These are phyloP conservation scores for Tulasnella sp. DNA, from an alignment of 768 basidiomycete genomes.

Conservation along the genomic window DNA sequence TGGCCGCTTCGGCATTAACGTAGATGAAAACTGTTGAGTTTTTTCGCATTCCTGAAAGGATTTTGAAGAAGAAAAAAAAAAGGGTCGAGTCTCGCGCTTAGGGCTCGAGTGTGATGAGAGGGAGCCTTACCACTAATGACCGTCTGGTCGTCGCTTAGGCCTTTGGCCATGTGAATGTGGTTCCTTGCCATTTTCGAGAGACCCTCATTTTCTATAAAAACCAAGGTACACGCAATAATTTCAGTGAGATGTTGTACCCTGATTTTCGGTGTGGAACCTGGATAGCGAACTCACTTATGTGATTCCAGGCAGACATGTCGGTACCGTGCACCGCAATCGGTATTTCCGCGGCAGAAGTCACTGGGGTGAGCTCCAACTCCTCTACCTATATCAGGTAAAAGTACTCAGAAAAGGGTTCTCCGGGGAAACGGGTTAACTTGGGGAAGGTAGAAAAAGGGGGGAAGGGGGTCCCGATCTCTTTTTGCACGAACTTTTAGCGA, in stretches of 20 bases:
- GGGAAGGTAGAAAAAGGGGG: too few species aligned
- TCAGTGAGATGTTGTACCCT: background rate
- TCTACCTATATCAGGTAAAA: conserved; percentile 48
- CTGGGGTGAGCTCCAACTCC: conserved; percentile 60
- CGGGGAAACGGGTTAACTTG: background rate
- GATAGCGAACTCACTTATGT: conserved; percentile 50
- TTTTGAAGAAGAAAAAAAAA: too few species aligned
- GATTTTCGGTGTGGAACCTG: background rate
- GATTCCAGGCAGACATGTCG: conserved; percentile 59
- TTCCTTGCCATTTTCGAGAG: conserved; percentile 82
- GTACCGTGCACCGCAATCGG: conserved; percentile 86
- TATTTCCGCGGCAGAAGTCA: conserved; percentile 56
- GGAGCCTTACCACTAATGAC: conserved; percentile 66
- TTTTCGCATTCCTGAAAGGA: conserved; percentile 66
- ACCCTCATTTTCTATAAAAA: conserved; percentile 56
- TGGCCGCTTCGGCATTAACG: conserved; percentile 66
- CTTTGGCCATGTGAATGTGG: conserved; percentile 90
- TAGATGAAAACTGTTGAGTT: conserved; percentile 77
- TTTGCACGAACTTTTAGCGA: conserved; percentile 58
- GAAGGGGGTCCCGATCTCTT: too few species aligned
- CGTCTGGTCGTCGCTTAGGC: conserved; percentile 52
- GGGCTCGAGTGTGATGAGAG: background rate
- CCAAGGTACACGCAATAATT: background rate
- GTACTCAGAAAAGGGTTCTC: background rate
- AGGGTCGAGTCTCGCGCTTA: background rate